Evolutionary conservation across 805 yeast genomes (phyloP).

Genomic region (Yueomyces sp.): DNA sequence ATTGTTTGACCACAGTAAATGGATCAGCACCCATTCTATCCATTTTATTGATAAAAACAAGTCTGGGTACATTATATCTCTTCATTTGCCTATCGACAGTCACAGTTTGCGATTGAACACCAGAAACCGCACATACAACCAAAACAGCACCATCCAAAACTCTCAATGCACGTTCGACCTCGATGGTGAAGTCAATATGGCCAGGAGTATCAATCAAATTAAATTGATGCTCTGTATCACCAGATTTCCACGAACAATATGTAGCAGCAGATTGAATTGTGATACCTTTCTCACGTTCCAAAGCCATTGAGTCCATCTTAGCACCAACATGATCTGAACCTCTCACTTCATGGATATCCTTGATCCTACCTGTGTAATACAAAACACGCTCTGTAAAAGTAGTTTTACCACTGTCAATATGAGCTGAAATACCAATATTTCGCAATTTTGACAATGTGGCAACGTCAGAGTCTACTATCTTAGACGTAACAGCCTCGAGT

Average conservation of each 20-base stretch:
- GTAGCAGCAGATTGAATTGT: constrained; percentile 99
- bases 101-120: constrained; percentile 97
- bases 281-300: constrained; percentile 96
- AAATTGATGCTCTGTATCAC: constrained; percentile 58
- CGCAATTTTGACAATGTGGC: constrained; percentile 49
- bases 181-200: constrained; percentile 96
- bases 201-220: constrained; percentile 98
- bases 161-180: constrained; percentile 96
- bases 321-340: constrained; percentile 98
- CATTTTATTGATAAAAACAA: constrained; percentile 95
- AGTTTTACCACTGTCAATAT: constrained; percentile 95
- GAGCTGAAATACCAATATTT: constrained; percentile 96
- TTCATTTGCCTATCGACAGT: constrained; percentile 99
- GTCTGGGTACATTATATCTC: constrained; percentile 91
- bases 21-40: constrained; percentile 99
- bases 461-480: constrained; percentile 39
- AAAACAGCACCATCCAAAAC: constrained; percentile 97
- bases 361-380: constrained; percentile 92
- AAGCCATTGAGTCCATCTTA: constrained; percentile 98
- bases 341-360: constrained; percentile 92
- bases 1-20: constrained; percentile 85
- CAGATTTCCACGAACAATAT: constrained; percentile 90
- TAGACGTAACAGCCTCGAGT: background rate
- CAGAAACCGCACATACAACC: constrained; percentile 96
- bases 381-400: constrained; percentile 96